phyloP scores from a whole-genome alignment of 768 basidiomycete genomes.

The Gymnopilus dilepis region DNA sequence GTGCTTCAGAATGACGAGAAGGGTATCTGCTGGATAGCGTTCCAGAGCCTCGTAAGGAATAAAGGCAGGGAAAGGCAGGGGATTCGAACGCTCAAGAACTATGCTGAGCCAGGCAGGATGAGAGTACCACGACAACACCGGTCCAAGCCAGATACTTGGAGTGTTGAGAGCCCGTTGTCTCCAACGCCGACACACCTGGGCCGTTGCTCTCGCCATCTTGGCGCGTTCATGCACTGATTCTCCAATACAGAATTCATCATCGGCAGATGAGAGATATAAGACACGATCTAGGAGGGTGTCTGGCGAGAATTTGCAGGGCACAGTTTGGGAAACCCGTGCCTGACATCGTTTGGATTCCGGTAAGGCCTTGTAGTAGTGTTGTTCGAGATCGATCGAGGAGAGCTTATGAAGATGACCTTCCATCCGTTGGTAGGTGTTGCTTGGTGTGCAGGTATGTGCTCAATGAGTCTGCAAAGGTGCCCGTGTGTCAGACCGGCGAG shows the following conservation, averaged over 20 bases:
- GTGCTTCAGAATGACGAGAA: constrained; percentile 17
- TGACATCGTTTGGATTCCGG: neutral
- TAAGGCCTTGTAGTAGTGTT: neutral
- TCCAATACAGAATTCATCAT: constrained; percentile 2
- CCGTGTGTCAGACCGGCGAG: neutral
- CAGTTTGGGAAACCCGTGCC: neutral
- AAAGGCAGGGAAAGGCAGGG: constrained; percentile 21
- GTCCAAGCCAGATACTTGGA: constrained; percentile 23
- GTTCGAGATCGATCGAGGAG: neutral
- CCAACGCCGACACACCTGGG: constrained; percentile 28
- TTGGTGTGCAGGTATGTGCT: neutral
- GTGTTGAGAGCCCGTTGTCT: constrained; percentile 19
- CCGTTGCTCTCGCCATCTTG: constrained; percentile 13
- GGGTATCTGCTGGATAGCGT: constrained; percentile 9
- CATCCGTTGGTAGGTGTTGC: neutral
- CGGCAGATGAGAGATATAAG: constrained; percentile 22
- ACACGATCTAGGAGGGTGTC: constrained; percentile 15
- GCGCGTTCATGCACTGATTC: constrained; percentile 9
- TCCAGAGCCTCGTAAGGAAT: constrained; percentile 22
- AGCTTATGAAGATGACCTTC: neutral
- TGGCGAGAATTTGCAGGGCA: neutral
- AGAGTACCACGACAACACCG: constrained; percentile 26
- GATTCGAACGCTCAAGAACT: constrained; percentile 24
- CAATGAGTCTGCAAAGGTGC: neutral
- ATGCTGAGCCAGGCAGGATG: constrained; percentile 21